A percentile compares a stretch with the other conserved stretches of the same genome.
Evolutionary conservation across 2,329 filamentous ascomycete genomes (phyloP).

Genomic region (Epichloe elymi): DNA sequence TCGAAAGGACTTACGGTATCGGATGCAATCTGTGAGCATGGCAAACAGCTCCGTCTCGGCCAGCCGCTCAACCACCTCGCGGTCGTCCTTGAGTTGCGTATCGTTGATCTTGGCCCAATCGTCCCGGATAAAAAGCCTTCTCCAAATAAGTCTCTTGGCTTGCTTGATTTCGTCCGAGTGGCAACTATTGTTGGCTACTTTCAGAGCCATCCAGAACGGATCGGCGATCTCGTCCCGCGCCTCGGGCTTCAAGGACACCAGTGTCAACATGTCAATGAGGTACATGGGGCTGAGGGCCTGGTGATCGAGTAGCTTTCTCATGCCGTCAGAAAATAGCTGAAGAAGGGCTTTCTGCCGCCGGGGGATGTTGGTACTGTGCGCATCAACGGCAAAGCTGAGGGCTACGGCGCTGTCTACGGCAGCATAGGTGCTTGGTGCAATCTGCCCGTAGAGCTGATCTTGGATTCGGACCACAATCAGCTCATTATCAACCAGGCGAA

Average conservation of each 20-base stretch:
- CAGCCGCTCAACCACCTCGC: slow-evolving; percentile 49
- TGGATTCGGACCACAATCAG: slow-evolving; percentile 66
- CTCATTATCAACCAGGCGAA: slow-evolving; percentile 46
- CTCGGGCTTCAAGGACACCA: slow-evolving; percentile 43
- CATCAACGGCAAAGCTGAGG: slow-evolving; percentile 60
- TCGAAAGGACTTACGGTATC: slow-evolving; percentile 42
- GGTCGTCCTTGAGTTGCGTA: slow-evolving; percentile 60
- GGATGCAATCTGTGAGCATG: slow-evolving; percentile 51
- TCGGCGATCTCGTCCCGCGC: slow-evolving; percentile 40
- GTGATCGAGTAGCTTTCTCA: slow-evolving; percentile 58
- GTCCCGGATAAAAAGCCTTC: slow-evolving; percentile 70
- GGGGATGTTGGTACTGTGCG: slow-evolving; percentile 42
- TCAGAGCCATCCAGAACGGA: slow-evolving; percentile 66
- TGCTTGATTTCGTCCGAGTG: slow-evolving; percentile 44
- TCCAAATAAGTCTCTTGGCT: slow-evolving; percentile 61
- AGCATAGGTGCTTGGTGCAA: slow-evolving; percentile 52
- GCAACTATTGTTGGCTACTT: slow-evolving; percentile 42
- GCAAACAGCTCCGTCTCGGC: slow-evolving; percentile 54
- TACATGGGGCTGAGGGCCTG: slow-evolving; percentile 53
- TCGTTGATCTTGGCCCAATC: slow-evolving; percentile 74
- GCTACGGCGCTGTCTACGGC: slow-evolving; percentile 74
- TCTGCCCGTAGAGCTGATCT: slow-evolving; percentile 57
- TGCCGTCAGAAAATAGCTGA: slow-evolving; percentile 55
- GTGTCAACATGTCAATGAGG: slow-evolving; percentile 65
- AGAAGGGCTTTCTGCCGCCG: slow-evolving; percentile 52